Evolutionary conservation across 768 basidiomycete genomes (phyloP).

Genomic region (Tylopilus subfusipes): DNA sequence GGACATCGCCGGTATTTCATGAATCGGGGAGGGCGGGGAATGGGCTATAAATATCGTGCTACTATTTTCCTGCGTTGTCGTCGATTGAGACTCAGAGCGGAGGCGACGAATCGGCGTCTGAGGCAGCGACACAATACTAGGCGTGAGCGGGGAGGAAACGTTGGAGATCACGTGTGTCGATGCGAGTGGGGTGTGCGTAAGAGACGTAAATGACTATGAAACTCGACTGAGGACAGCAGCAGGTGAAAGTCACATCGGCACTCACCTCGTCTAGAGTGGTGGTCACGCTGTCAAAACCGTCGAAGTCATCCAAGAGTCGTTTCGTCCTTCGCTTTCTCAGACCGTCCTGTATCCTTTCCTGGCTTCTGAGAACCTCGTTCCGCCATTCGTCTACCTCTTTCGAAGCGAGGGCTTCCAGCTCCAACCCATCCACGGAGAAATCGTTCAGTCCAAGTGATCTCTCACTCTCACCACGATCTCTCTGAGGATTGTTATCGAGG

Average conservation of each 20-base stretch:
- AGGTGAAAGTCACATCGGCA: background rate
- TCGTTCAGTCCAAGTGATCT: conserved; percentile 16
- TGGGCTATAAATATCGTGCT: background rate
- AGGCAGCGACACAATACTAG: conserved; percentile 14
- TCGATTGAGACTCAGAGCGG: conserved; percentile 20
- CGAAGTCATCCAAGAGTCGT: conserved; percentile 6
- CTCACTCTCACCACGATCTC: background rate
- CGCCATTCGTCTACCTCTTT: conserved; percentile 55
- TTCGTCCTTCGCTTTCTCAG: conserved; percentile 8
- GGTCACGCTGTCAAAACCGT: conserved; percentile 20
- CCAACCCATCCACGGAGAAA: conserved; percentile 31
- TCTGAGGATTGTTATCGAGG: conserved; percentile 6
- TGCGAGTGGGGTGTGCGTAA: conserved; percentile 45
- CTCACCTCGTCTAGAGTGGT: conserved; percentile 49
- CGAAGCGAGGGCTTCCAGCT: conserved; percentile 52
- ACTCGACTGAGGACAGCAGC: background rate
- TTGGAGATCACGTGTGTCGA: conserved; percentile 49
- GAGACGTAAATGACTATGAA: conserved; percentile 41
- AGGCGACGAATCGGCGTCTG: conserved; percentile 12
- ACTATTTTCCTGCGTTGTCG: conserved; percentile 5
- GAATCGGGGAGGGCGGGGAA: background rate
- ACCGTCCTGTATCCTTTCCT: conserved; percentile 6
- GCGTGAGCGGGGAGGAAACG: conserved; percentile 29
- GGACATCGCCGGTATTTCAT: conserved; percentile 1
- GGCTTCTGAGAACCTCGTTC: conserved; percentile 36